A percentile compares a stretch with the other conserved stretches of the same genome.
phyloP scores from a whole-genome alignment of 1,284 basidiomycete genomes.

The Fomitopsis palustris region DNA sequence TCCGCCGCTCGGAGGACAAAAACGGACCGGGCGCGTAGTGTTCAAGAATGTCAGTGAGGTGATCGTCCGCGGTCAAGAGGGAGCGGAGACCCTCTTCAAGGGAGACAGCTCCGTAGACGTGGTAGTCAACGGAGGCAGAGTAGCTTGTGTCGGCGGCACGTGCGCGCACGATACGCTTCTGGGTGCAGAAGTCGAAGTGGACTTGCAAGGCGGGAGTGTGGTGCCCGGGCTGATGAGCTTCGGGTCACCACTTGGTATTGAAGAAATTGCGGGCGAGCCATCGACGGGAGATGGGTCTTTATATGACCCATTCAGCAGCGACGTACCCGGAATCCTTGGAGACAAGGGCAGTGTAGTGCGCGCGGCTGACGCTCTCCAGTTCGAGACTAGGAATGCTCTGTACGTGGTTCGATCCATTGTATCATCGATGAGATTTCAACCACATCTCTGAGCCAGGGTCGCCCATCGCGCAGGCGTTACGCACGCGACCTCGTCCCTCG shows the following conservation, averaged over 20 bases:
- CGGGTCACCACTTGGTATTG: constrained; percentile 56
- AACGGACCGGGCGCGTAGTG: constrained; percentile 38
- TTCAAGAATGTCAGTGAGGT: constrained; percentile 60
- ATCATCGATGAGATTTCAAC: too few relatives aligned
- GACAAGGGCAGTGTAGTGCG: constrained; percentile 50
- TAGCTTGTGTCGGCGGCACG: constrained; percentile 17
- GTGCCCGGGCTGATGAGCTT: constrained; percentile 58
- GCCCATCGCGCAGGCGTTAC: constrained; percentile 62
- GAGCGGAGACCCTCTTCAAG: constrained; percentile 11
- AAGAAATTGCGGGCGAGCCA: constrained; percentile 58
- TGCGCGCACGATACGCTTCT: constrained; percentile 12
- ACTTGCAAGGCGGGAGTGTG: constrained; percentile 52
- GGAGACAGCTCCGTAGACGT: constrained; percentile 13
- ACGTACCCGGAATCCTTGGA: constrained; percentile 44
- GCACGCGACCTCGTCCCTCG: constrained; percentile 58
- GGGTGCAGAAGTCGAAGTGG: constrained; percentile 24
- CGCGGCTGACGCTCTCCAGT: constrained; percentile 74
- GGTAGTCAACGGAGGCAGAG: constrained; percentile 25
- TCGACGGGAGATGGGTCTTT: constrained; percentile 69
- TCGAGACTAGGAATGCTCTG: constrained; percentile 67
- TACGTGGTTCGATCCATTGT: constrained; percentile 33
- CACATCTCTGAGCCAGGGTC: constrained; percentile 34
- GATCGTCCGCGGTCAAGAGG: constrained; percentile 24
- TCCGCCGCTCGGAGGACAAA: constrained; percentile 52
- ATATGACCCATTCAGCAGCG: constrained; percentile 44